Percentiles rank a stretch among this genome's conserved stretches.
phyloP scores from a whole-genome alignment of 805 yeast species.

The Monosporozyma aquatica region DNA sequence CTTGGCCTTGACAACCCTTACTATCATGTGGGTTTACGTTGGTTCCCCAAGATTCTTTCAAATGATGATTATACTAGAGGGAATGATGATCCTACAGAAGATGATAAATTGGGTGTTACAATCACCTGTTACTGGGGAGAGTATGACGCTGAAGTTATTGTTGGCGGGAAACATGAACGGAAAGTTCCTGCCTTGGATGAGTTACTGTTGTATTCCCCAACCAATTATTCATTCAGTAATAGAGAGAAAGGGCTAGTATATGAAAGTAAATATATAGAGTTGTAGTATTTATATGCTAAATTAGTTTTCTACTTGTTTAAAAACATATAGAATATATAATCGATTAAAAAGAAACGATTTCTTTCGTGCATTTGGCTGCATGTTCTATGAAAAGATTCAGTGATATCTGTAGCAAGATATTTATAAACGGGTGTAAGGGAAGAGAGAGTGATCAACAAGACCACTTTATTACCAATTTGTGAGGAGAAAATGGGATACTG shows the following conservation, averaged over 20 bases:
- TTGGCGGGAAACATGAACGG: conserved; percentile 32
- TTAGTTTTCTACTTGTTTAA: no score
- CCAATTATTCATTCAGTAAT: conserved; percentile 56
- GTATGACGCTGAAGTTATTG: conserved; percentile 37
- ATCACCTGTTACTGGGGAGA: conserved; percentile 78
- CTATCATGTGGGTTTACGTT: conserved; percentile 59
- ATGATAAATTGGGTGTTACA: conserved; percentile 41
- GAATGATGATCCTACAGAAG: conserved; percentile 17
- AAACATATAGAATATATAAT: not conserved
- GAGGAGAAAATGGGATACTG: no score
- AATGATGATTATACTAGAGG: conserved; percentile 28
- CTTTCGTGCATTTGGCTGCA: no score
- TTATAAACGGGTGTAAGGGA: no score
- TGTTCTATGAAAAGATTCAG: no score
- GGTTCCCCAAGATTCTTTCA: conserved; percentile 55
- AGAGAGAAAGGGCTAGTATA: conserved; percentile 59
- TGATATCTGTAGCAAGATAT: no score
- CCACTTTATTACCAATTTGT: no score
- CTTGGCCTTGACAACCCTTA: conserved; percentile 44
- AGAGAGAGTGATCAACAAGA: no score
- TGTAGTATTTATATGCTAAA: conserved; percentile 26
- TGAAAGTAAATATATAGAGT: conserved; percentile 40
- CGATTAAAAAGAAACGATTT: no score
- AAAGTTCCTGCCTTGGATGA: conserved; percentile 68
- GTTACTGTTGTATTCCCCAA: conserved; percentile 56